Percentiles rank a stretch among this genome's conserved stretches.
Evolutionary conservation across 371 early-diverging fungal genomes (phyloP).

Genomic region (Mortierella sp.): DNA sequence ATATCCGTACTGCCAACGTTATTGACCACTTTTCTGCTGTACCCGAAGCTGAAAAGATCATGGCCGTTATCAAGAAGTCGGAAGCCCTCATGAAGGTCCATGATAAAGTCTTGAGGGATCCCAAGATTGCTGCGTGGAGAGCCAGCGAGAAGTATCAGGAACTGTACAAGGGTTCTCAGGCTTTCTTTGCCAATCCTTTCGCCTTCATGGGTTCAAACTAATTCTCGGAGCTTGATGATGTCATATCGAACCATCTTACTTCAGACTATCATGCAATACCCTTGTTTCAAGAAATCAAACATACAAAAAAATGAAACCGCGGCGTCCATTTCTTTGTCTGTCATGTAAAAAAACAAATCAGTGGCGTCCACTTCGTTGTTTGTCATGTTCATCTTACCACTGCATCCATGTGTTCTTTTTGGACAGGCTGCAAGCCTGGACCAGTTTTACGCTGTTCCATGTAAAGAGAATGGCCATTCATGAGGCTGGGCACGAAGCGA

Average conservation of each 20-base stretch:
- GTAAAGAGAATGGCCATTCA: too few species aligned
- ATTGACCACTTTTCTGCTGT: slow-evolving; percentile 22
- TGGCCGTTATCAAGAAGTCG: slow-evolving; percentile 21
- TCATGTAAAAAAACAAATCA: too few species aligned
- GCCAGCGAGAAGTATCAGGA: slow-evolving; percentile 6
- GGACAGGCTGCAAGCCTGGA: too few species aligned
- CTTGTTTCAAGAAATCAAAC: background rate
- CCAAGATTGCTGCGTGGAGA: slow-evolving; percentile 37
- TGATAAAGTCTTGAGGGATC: slow-evolving; percentile 26
- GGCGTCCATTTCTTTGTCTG: too few species aligned
- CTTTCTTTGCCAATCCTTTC: slow-evolving; percentile 25
- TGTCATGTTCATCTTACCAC: too few species aligned
- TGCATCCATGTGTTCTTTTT: too few species aligned
- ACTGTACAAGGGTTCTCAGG: background rate
- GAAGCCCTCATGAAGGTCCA: slow-evolving; percentile 20
- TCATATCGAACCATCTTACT: background rate
- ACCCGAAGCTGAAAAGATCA: slow-evolving; percentile 9
- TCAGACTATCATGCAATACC: too few species aligned
- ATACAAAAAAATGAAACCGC: too few species aligned
- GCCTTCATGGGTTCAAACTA: background rate
- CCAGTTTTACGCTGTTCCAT: too few species aligned
- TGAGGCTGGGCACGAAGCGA: too few species aligned
- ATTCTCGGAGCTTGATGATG: background rate
- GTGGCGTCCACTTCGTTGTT: too few species aligned
- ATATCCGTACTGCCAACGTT: slow-evolving; percentile 30